These are phyloP conservation scores for Metarhizium robertsii DNA, from an alignment of 2,329 filamentous ascomycete species.

Conservation along the genomic window DNA sequence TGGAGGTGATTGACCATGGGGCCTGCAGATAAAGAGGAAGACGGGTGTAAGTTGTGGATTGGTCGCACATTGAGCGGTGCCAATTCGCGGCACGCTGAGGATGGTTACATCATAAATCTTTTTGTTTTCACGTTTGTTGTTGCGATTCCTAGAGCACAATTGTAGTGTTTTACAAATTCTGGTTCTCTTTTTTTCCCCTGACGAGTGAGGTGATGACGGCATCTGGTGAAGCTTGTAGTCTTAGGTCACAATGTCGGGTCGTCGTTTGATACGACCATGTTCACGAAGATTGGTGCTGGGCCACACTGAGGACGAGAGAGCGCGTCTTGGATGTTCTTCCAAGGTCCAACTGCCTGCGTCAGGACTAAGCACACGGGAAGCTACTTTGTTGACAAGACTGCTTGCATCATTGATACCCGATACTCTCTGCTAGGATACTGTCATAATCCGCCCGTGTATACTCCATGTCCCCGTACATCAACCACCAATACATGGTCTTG, in stretches of 20 bases:
- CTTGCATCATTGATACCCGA: neutral
- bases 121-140: slow-evolving; percentile 24
- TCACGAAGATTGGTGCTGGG: too few species aligned
- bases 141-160: slow-evolving; percentile 4
- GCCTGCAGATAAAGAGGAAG: slow-evolving; percentile 11
- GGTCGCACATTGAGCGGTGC: slow-evolving; percentile 11
- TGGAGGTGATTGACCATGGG: slow-evolving; percentile 22
- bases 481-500: too few species aligned
- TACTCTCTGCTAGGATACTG: too few species aligned
- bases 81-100: slow-evolving; percentile 28
- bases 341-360: too few species aligned
- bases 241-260: neutral
- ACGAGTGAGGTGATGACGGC: neutral
- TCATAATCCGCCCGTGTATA: too few species aligned
- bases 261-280: too few species aligned
- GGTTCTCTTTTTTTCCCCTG: neutral
- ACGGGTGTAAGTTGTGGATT: slow-evolving; percentile 12
- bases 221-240: neutral
- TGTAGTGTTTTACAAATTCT: slow-evolving; percentile 1
- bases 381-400: too few species aligned
- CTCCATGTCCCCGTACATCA: too few species aligned
- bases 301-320: neutral
- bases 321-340: neutral
- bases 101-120: slow-evolving; percentile 39
- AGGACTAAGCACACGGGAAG: too few species aligned